These are phyloP conservation scores for Graphilbum fragrans DNA, from an alignment of 2,329 filamentous ascomycete species.

Conservation along the genomic window DNA sequence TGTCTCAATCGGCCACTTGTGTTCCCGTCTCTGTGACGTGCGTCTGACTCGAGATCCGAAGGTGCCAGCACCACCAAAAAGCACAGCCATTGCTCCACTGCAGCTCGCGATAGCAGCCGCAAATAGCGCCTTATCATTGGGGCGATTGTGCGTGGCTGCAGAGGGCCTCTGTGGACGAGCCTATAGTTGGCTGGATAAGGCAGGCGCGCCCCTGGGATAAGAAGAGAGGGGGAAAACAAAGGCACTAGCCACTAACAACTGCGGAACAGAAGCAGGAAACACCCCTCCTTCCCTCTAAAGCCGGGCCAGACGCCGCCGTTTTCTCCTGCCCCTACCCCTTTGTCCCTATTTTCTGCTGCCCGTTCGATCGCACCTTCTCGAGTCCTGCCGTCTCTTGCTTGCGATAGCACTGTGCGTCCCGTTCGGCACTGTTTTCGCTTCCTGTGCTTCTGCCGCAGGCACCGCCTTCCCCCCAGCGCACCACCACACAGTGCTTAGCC, in stretches of 20 bases:
- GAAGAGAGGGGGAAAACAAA: not conserved
- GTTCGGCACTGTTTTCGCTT: not conserved
- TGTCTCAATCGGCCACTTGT: too few species aligned
- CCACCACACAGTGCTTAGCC: not conserved
- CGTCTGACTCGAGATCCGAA: too few species aligned
- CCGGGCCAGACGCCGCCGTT: conserved; percentile 1
- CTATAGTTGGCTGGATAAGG: not conserved
- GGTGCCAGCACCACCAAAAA: too few species aligned
- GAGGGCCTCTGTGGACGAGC: not conserved
- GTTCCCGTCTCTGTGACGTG: too few species aligned
- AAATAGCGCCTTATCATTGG: not conserved
- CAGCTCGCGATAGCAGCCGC: too few species aligned
- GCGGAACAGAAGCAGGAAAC: not conserved
- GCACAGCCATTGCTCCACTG: too few species aligned
- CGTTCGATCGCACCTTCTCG: not conserved
- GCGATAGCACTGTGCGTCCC: not conserved
- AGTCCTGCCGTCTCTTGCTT: not conserved
- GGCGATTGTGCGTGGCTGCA: not conserved
- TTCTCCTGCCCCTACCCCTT: not conserved
- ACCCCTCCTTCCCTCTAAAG: conserved; percentile 3
- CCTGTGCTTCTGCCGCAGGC: not conserved
- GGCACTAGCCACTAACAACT: not conserved
- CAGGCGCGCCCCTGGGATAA: not conserved
- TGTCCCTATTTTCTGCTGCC: not conserved
- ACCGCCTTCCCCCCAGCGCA: not conserved